Base-by-base conservation (phyloP, 2,329 filamentous ascomycete genomes). In the Colletotrichum filicis region DNA sequence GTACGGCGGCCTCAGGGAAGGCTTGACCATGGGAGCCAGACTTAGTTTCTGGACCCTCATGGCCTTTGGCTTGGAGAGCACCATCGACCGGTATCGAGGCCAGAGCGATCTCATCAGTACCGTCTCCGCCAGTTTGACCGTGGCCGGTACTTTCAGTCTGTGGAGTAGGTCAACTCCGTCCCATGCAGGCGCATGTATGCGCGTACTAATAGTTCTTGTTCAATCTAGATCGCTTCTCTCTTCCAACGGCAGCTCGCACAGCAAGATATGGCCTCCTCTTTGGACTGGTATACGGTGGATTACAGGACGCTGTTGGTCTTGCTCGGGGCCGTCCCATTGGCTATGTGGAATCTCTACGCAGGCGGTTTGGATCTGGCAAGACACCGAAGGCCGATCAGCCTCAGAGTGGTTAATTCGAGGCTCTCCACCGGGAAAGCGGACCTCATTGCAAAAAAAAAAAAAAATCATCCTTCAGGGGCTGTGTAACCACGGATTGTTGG, bases 91-190 rank as follows among this genome's bases (percentile, higher is more conserved):
- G 6, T 92, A 92, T 76, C 87, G 91, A 62, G 89, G 89, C 56
- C 86, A 87, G 68, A 90, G 91, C 80, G 96, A 98, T 82, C 92
- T 95, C 78, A 80, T 94, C 77, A 96, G 93, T 75, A 97, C 94
- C 1, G 90, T 95, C 6, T 87, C 95, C 71, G 95, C 97, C 30
- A 95, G 94, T 59, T 85, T 98, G 81, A 93, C 93, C 0, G 92
- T 97, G 46, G 94, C 95, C 0, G 96, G 96, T 2, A 88, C 92
- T 9, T 98, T 98, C 86, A 97, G 95, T 80, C 85, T 95, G 71
- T 93, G 94, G 90, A 94, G 95, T 95, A 87, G 80, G 92, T 86
- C 60, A 57, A 24, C 59, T 14, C 30, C 16, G 11, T 22, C 9
- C 6, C 37, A 49, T 9, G 42, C 8, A 2, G 4, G 14, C 9